phyloP scores from a whole-genome alignment of 192 early-diverging fungal species.

The Geosiphon pyriformis region DNA sequence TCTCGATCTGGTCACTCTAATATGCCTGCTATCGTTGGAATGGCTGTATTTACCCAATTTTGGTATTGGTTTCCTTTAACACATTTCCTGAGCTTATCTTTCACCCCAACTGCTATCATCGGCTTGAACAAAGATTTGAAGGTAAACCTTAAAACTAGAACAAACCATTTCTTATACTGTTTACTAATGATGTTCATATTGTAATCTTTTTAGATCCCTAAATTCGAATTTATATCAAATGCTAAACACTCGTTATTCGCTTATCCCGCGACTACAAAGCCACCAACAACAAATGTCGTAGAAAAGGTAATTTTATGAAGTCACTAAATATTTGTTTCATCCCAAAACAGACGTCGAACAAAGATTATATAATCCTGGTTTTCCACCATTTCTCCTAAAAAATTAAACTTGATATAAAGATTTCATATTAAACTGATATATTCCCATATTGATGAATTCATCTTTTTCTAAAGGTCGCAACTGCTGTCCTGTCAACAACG shows the following conservation, averaged over 20 bases:
- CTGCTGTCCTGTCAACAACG: conserved; percentile 93
- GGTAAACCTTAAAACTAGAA: conserved; percentile 30
- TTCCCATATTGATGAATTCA: too few species aligned
- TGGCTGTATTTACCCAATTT: conserved; percentile 97
- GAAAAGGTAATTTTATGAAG: conserved; percentile 54
- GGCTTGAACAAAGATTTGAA: conserved; percentile 85
- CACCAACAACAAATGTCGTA: conserved; percentile 68
- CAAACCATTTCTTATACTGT: too few species aligned
- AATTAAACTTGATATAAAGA: too few species aligned
- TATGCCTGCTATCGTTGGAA: conserved; percentile 96
- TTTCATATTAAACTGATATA: conserved; percentile 23
- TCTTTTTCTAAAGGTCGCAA: conserved; percentile 64
- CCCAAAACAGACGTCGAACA: too few species aligned
- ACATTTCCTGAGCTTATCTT: conserved; percentile 91
- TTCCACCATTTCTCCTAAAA: too few species aligned
- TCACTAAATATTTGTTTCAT: too few species aligned
- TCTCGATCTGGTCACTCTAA: conserved; percentile 83
- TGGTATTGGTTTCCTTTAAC: conserved; percentile 99
- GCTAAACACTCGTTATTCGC: conserved; percentile 87
- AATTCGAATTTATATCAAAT: conserved; percentile 80
- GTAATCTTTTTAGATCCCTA: conserved; percentile 56
- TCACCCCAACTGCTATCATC: conserved; percentile 93
- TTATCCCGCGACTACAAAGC: conserved; percentile 85
- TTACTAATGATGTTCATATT: too few species aligned
- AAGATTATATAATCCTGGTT: too few species aligned